phyloP scores from a whole-genome alignment of 768 basidiomycete genomes.

The Heimioporus sp. region DNA sequence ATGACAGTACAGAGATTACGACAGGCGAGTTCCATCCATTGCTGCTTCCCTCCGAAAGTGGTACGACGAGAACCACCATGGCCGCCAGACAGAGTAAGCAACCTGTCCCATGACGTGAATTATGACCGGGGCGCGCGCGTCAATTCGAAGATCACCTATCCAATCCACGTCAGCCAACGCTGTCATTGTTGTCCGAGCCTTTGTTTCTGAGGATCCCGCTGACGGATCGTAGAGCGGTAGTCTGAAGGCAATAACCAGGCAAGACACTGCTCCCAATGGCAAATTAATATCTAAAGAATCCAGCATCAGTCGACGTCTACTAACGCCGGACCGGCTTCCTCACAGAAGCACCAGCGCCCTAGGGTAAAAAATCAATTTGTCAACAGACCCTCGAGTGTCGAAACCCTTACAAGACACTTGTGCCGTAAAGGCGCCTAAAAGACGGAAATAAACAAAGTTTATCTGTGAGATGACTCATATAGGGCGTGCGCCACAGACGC shows the following conservation, averaged over 20 bases:
- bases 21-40: constrained; percentile 7
- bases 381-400: not conserved
- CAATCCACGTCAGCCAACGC: constrained; percentile 10
- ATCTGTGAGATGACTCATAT: too few relatives aligned
- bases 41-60: constrained; percentile 11
- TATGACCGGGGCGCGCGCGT: not conserved
- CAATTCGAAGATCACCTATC: constrained; percentile 2
- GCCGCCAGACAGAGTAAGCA: constrained; percentile 10
- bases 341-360: constrained; percentile 20
- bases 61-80: constrained; percentile 9
- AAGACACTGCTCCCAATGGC: constrained; percentile 9
- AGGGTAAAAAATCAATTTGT: not conserved
- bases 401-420: constrained; percentile 8
- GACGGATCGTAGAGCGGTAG: constrained; percentile 6
- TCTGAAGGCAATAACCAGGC: constrained; percentile 2
- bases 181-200: not conserved
- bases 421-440: constrained; percentile 10
- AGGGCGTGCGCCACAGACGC: too few relatives aligned
- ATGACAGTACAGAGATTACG: constrained; percentile 5
- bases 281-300: constrained; percentile 11
- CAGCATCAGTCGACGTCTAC: not conserved
- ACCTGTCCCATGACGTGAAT: constrained; percentile 6
- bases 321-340: not conserved
- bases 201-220: not conserved
- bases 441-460: not conserved